Base-by-base conservation (phyloP, 169 alveolate species). In the Plasmodium gaboni region DNA sequence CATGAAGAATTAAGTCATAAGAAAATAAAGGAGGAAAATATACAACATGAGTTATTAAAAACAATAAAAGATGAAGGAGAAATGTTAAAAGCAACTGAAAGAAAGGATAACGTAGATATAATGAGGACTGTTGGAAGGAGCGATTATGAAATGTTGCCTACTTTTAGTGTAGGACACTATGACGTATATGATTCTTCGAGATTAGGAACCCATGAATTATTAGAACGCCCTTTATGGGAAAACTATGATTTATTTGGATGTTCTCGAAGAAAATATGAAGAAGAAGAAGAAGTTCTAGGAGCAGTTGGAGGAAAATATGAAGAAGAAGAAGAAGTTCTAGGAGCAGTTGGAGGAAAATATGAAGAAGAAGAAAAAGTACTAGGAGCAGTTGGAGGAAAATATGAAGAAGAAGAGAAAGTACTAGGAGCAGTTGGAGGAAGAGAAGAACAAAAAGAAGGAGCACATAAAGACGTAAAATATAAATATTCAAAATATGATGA, bases 331-430 rank as follows among this genome's bases (percentile, higher is more conserved):
- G 6, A 51, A 8, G 60, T 51, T 0, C 22, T 19, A 19, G 22
- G 22, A 19, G 1, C 15, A 28, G 60, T 10, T 32, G 2, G 22
- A 13, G 63, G n/a, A 26, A 61, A 15, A 24, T 57, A 48, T 17
- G 65, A 69, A 26, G 78, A 38, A 69, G 78, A 69, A 69, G 2
- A 15, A 42, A 64, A 55, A 13, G 42, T 2, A 46, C 12, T 17
- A 9, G 64, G 78, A 10, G 38, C 15, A 13, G 13, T 1, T 9
- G 42, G 22, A 13, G 63, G n/a, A 26, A 61, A 15, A 24, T 57
- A 48, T 17, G 65, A 69, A 26, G 78, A 38, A 69, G 78, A 69
- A 69, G 2, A 15, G 19, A 61, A 55, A 13, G 42, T 2, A 69
- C 12, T 17, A 9, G 64, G 78, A 10, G 38, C 15, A 13, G 13